A percentile compares a stretch with the other conserved stretches of the same genome.
Conservation (phyloP, 331 rosid genomes). For the Dryas integrifolia region DNA sequence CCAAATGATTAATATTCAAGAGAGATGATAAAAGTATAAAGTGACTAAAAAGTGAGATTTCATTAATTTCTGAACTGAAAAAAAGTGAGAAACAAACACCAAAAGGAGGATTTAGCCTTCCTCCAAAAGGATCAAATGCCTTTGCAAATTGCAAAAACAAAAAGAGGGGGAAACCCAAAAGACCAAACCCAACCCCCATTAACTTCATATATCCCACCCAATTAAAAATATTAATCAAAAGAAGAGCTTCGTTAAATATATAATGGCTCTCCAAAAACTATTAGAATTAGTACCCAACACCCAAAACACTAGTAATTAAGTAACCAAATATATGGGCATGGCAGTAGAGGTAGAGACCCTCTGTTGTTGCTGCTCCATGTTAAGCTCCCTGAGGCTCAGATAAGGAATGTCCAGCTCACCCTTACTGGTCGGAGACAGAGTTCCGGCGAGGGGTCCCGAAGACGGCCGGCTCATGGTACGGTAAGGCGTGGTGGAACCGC, state of each 20-base stretch:
- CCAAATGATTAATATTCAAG: neutral
- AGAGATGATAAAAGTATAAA: neutral
- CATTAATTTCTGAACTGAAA: neutral
- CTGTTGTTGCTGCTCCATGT: constrained; percentile 53
- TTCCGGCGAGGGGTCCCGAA: constrained; percentile 71
- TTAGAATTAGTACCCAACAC: neutral
- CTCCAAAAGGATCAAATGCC: constrained; percentile 14
- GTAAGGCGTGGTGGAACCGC: constrained; percentile 59
- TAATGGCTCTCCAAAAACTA: constrained; percentile 9
- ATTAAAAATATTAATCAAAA: constrained; percentile 7
- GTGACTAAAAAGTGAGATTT: neutral
- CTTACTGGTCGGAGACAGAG: constrained; percentile 39
- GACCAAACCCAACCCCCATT: neutral
- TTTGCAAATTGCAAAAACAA: neutral
- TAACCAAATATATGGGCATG: constrained; percentile 82
- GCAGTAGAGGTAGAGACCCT: constrained; percentile 71
- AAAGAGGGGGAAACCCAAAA: neutral
- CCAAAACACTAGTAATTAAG: constrained; percentile 26
- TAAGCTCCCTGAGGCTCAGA: constrained; percentile 47
- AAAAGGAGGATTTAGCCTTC: constrained; percentile 5
- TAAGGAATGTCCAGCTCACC: constrained; percentile 62
- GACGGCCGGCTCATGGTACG: constrained; percentile 47
- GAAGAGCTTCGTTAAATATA: constrained; percentile 4
- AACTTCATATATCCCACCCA: neutral
- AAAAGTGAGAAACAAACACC: constrained; percentile 7